A percentile compares a stretch with the other conserved stretches of the same genome.
These are phyloP conservation scores for Forsythia viridissima DNA, from an alignment of 257 asterid genomes.

Conservation along the genomic window DNA sequence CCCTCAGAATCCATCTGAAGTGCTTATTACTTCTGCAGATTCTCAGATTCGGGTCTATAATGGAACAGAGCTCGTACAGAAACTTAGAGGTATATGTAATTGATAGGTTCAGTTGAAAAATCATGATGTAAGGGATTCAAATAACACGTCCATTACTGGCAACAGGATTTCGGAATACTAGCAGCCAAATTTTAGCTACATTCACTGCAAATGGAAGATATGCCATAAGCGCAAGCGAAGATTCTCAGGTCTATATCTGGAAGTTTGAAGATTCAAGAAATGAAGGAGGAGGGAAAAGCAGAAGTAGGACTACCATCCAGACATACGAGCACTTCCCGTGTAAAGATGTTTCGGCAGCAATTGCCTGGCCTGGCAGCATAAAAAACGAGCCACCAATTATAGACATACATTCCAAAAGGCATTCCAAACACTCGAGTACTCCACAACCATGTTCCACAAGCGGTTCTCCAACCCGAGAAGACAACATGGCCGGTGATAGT, in stretches of 20 bases:
- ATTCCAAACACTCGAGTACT: slow-evolving; percentile 49
- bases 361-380: slow-evolving; percentile 75
- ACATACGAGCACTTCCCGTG: slow-evolving; percentile 79
- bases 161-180: slow-evolving; percentile 78
- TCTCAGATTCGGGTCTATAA: slow-evolving; percentile 76
- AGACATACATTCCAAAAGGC: slow-evolving; percentile 71
- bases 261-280: slow-evolving; percentile 55
- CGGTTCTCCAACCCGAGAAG: slow-evolving; percentile 47
- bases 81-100: slow-evolving; percentile 59
- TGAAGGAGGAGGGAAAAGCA: slow-evolving; percentile 41
- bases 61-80: slow-evolving; percentile 59
- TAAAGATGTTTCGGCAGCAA: slow-evolving; percentile 78
- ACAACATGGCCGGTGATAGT: slow-evolving; percentile 24
- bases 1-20: slow-evolving; percentile 67
- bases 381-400: slow-evolving; percentile 66
- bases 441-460: slow-evolving; percentile 29
- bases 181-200: slow-evolving; percentile 82
- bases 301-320: slow-evolving; percentile 34
- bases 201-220: slow-evolving; percentile 75
- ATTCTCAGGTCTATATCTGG: slow-evolving; percentile 85
- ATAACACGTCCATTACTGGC: neutral
- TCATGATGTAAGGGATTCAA: neutral
- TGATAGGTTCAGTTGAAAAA: neutral
- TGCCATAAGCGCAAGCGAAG: slow-evolving; percentile 87
- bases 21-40: slow-evolving; percentile 83